Percentiles rank a stretch among this genome's conserved stretches.
These are phyloP conservation scores for Meira nashicola DNA, from an alignment of 1,284 basidiomycete genomes.

Conservation along the genomic window DNA sequence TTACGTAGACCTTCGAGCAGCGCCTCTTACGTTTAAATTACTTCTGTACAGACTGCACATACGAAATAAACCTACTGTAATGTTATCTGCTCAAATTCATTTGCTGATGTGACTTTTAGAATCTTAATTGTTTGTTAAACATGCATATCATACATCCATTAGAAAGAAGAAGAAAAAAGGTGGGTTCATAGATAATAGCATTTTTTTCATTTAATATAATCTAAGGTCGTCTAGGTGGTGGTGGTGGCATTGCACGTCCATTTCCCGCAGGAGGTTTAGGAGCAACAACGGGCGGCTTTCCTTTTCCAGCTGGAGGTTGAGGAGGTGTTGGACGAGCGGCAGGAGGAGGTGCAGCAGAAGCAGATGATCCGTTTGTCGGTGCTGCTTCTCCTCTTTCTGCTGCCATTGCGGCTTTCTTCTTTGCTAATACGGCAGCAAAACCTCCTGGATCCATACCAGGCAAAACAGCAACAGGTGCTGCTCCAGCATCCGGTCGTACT, in stretches of 20 bases:
- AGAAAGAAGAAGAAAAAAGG: too few species aligned
- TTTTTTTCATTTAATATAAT: too few species aligned
- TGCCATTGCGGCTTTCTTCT: conserved; percentile 50
- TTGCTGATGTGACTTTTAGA: too few species aligned
- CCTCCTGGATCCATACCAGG: conserved; percentile 54
- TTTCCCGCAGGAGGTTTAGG: conserved; percentile 27
- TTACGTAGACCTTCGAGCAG: too few species aligned
- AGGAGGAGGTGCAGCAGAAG: neutral
- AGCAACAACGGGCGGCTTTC: conserved; percentile 22
- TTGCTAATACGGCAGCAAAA: conserved; percentile 54
- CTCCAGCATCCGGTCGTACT: conserved; percentile 44
- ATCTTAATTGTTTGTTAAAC: too few species aligned
- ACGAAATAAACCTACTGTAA: too few species aligned
- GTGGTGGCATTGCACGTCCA: conserved; percentile 31
- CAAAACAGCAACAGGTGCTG: conserved; percentile 54
- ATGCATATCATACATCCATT: too few species aligned
- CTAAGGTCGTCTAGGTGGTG: conserved; percentile 22
- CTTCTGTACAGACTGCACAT: too few species aligned
- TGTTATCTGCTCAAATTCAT: too few species aligned
- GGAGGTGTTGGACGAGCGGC: conserved; percentile 10
- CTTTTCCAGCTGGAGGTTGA: neutral
- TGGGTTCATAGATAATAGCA: too few species aligned
- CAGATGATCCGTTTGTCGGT: conserved; percentile 11
- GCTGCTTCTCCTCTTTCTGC: conserved; percentile 14
- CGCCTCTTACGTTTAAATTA: too few species aligned